Base-by-base conservation (phyloP, 2,329 filamentous ascomycete species). In the Aspergillus brunneoviolaceus region DNA sequence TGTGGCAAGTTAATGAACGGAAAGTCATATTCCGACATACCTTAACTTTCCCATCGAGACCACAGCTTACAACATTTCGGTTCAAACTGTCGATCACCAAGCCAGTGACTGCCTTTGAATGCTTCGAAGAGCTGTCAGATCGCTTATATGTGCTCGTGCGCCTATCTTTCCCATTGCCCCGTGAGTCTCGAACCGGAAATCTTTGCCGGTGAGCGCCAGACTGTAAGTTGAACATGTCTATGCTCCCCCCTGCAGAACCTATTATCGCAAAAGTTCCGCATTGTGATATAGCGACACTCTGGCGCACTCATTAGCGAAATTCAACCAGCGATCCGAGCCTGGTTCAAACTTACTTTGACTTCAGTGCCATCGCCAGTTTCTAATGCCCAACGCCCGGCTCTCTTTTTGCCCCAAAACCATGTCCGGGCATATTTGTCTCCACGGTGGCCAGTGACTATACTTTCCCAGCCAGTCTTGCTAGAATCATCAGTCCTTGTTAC, bases 401-500 rank as follows among this genome's bases (percentile, higher is more conserved):
- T 88, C 77, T 96, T 97, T 59, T 92, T 88, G 5, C 94, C 95
- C 93, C 95, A 98, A 77, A 97, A 97, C 95, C 95, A 99, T 1
- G 95, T 98, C 56, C 95, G 87, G 19, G 92, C 95, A 71, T 86
- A 90, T 49, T 87, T 84, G 70, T 98, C 94, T 55, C 89, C 87
- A 70, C 89, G 89, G 73, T 99, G 96, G 10, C 92, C 94, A 4
- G 95, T 99, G 2, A 99, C 86, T 6, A 99, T 88, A 71, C 94
- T 97, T 76, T 99, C 96, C 95, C 95, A 99, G 1, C 95, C 95
- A 2, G 93, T 96, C 80, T 87, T 87, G 51, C 87, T 81, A 66
- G 92, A 88, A 2, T 89, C 87, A 74, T 92, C 88, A 10, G 83
- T 79, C n/a, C 84, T 86, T 58, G 87, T 85, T 27, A 82, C 80